These are phyloP conservation scores for Hymenoscyphus fraxineus DNA, from an alignment of 2,329 filamentous ascomycete species.

Conservation along the genomic window DNA sequence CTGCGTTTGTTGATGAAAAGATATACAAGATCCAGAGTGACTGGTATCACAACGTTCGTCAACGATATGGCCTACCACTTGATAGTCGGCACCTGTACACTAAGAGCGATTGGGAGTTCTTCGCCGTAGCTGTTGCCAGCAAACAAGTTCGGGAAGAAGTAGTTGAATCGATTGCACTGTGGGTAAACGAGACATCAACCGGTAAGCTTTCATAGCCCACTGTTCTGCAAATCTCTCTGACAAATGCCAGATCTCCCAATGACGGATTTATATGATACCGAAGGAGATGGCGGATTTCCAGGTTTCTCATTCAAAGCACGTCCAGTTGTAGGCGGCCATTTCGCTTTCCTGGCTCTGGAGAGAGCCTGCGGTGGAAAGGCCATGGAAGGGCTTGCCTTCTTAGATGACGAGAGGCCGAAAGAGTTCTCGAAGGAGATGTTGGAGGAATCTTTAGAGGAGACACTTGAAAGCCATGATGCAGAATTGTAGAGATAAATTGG, in stretches of 20 bases:
- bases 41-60: slow-evolving; percentile 76
- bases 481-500: slow-evolving; percentile 21
- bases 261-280: slow-evolving; percentile 79
- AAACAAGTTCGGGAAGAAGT: slow-evolving; percentile 66
- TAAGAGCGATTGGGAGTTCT: slow-evolving; percentile 90
- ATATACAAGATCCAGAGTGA: slow-evolving; percentile 76
- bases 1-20: slow-evolving; percentile 65
- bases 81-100: slow-evolving; percentile 80
- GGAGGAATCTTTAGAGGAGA: not conserved
- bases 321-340: slow-evolving; percentile 81
- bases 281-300: slow-evolving; percentile 71
- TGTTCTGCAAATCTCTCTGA: slow-evolving; percentile 10
- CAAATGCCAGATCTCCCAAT: slow-evolving; percentile 59
- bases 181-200: slow-evolving; percentile 79
- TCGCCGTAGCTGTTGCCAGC: slow-evolving; percentile 75
- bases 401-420: slow-evolving; percentile 38
- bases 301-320: slow-evolving; percentile 73
- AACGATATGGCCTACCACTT: slow-evolving; percentile 77
- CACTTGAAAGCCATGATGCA: slow-evolving; percentile 11
- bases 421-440: slow-evolving; percentile 11
- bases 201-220: slow-evolving; percentile 39
- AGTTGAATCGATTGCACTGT: slow-evolving; percentile 67
- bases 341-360: slow-evolving; percentile 78
- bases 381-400: slow-evolving; percentile 51
- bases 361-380: slow-evolving; percentile 71